Evolutionary conservation across 2,329 filamentous ascomycete species (phyloP), one percentile per base, ranked within the genome.

Genomic region (Alternaria atra): DNA sequence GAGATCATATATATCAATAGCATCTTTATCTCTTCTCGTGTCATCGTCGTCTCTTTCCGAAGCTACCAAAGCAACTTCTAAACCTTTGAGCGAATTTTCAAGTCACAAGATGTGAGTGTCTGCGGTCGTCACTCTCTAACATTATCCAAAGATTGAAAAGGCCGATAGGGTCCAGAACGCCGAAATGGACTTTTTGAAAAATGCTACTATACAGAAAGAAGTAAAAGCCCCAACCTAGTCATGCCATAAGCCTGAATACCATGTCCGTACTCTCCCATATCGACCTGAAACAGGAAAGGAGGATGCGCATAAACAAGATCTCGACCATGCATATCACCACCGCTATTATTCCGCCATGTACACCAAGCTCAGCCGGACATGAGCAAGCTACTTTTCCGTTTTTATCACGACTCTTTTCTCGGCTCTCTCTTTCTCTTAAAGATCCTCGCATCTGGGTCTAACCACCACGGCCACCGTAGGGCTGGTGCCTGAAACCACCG

Each of bases 401-500:
- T 17, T 50, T 13, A 52, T n/a, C 15, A 20, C 6, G 6, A 20
- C 50, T 6, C n/a, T 39, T 52, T 37, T 29, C 34, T 30, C 3
- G 46, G 20, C 8, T 0, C 15, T 7, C 2, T 50, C 20, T 50
- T 30, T n/a, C 2, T 50, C 20, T 50, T 32, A n/a, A 27, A 37
- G 12, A 10, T 13, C 34, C 32, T 37, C 17, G 13, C 15, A 12
- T 7, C 15, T 25, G 37, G 35, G 15, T 29, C 29, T 58, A 61
- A 32, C 67, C 70, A 3, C 70, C 60, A 48, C 68, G 65, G 6
- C 68, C 70, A 17, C 74, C 73, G 55, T 78, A 78, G 12, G 75
- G 75, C 42, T 72, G 71, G 53, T 77, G 74, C 25, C 75, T 70
- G 52, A 71, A 75, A 42, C 67, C 71, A 39, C 63, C 64, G 6